Evolutionary conservation across 352 stramenopile species (phyloP).

Genomic region (Phytophthora tubulina): DNA sequence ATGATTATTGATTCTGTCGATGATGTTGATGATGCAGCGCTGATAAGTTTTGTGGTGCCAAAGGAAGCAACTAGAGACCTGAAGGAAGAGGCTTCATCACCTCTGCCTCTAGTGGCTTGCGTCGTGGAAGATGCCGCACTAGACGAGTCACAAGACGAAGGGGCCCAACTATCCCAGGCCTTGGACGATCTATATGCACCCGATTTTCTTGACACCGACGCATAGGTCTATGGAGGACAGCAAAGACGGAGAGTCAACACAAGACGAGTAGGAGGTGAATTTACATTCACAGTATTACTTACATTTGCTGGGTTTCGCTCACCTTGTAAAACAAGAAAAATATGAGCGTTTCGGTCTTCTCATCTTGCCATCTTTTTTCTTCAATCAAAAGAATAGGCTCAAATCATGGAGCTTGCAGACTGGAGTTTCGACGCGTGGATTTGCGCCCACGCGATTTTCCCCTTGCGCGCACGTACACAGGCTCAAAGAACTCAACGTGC

Average conservation of each 20-base stretch:
- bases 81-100: constrained; percentile 1
- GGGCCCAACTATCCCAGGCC: constrained; percentile 1
- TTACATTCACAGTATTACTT: constrained; percentile 24
- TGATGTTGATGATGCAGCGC: constrained; percentile 3
- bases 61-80: not conserved
- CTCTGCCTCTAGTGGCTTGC: not conserved
- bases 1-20: constrained; percentile 10
- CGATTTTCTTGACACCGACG: constrained; percentile 39
- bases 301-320: constrained; percentile 5
- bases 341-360: constrained; percentile 1
- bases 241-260: constrained; percentile 5
- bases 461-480: constrained; percentile 50
- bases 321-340: constrained; percentile 9
- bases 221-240: constrained; percentile 1
- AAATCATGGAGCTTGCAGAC: constrained; percentile 26
- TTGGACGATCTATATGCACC: constrained; percentile 37
- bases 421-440: constrained; percentile 24
- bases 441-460: constrained; percentile 34
- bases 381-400: constrained; percentile 15
- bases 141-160: constrained; percentile 7
- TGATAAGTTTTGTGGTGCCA: constrained; percentile 7
- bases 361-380: constrained; percentile 11
- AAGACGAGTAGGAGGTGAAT: constrained; percentile 8
- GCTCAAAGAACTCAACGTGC: constrained; percentile 66
- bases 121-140: not conserved